Evolutionary conservation across 148 eudicot species (phyloP), one percentile per base, ranked within the genome.

Genomic region (Arctostaphylos glauca): DNA sequence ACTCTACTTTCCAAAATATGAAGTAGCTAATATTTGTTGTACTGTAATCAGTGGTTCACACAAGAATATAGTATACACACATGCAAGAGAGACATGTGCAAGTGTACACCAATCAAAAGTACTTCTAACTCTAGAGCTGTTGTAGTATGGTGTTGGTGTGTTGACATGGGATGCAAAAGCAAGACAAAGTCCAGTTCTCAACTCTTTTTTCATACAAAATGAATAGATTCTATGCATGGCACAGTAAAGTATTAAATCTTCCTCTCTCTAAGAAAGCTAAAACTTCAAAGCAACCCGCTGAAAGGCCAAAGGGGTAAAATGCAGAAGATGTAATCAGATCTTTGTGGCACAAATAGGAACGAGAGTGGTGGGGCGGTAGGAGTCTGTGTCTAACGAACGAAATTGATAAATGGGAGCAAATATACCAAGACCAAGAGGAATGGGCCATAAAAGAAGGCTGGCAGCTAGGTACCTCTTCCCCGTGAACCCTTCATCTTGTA

Each of bases 1-100:
- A 16, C 72, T 67, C 5, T 84, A 79, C 25, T 41, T 78, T 81
- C 43, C 6, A 41, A 77, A 48, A 41, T 43, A 70, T 58, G 9
- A 82, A 81, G 23, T 54, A 81, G 10, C 62, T 66, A 58, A 73
- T 44, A 49, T n/a, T 6, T 31, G 38, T 53, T 66, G 66, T 23
- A 43, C 53, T 74, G 72, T 4, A 70, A 55, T 21, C 59, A 77
- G 31, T 21, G 66, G 9, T n/a, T 66, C 74, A 48, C 14, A 47
- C 3, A 31, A 12, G 10, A 76, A 9, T 5, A 50, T 50, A 2
- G 38, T 5, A 50, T 50, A 50, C 38, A 77, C 10, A n/a, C 54
- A 10, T 66, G 56, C n/a, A 59, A 54, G 6, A 70, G 21, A 71
- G 6, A 16, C 50, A 83, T 6, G 48, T 41, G 68, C 41, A n/a